Evolutionary conservation across 768 basidiomycete species (phyloP).

Genomic region (Leccinum disarticulatum): DNA sequence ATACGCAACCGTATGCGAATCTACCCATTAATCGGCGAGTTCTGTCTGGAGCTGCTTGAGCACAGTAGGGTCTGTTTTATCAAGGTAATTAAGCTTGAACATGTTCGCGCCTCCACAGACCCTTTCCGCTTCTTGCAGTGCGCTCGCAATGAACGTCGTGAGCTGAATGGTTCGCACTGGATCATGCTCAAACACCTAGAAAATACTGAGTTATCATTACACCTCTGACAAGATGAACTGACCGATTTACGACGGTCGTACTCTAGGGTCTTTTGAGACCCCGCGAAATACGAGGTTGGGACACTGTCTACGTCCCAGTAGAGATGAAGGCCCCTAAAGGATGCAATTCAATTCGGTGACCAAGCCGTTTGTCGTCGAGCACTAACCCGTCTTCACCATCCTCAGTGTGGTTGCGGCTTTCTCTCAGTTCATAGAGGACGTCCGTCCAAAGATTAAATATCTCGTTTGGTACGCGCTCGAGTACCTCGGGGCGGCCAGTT

Average conservation of each 20-base stretch:
- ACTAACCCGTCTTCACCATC: constrained; percentile 40
- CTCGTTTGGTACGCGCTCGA: constrained; percentile 69
- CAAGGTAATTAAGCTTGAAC: constrained; percentile 62
- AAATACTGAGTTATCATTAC: constrained; percentile 10
- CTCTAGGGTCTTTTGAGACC: constrained; percentile 71
- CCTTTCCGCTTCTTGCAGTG: constrained; percentile 64
- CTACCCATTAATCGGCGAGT: constrained; percentile 28
- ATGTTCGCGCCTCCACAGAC: constrained; percentile 54
- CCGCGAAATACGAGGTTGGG: constrained; percentile 57
- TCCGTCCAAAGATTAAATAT: constrained; percentile 88
- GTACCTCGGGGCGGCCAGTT: constrained; percentile 70
- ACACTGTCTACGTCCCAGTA: constrained; percentile 72
- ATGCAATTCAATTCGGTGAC: neutral
- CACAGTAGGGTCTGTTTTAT: constrained; percentile 70
- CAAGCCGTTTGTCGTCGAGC: neutral
- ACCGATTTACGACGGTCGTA: constrained; percentile 75
- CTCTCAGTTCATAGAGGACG: constrained; percentile 84
- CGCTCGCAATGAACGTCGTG: constrained; percentile 54
- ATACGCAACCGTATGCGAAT: neutral
- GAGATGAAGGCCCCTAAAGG: constrained; percentile 42
- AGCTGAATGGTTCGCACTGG: constrained; percentile 68
- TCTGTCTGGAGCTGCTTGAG: constrained; percentile 66
- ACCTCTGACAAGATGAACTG: constrained; percentile 21
- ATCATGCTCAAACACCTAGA: constrained; percentile 68
- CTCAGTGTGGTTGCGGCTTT: constrained; percentile 46